These are phyloP conservation scores for Phytophthora uliginosa DNA, from an alignment of 352 stramenopile genomes.

Conservation along the genomic window DNA sequence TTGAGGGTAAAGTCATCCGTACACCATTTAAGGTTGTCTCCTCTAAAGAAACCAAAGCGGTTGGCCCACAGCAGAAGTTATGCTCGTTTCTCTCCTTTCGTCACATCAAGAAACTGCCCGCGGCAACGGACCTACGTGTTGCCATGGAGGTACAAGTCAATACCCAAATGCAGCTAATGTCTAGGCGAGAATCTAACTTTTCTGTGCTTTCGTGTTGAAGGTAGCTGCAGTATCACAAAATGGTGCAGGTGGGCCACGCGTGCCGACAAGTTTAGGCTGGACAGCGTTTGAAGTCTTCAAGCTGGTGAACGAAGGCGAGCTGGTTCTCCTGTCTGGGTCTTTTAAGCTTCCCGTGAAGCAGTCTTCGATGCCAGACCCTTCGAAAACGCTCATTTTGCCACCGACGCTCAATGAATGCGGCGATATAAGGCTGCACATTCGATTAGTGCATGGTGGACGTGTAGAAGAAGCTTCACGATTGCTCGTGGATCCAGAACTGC, in stretches of 20 bases:
- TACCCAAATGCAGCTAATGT: background rate
- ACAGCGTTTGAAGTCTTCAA: slow-evolving; percentile 51
- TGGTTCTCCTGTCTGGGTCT: slow-evolving; percentile 32
- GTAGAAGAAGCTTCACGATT: slow-evolving; percentile 39
- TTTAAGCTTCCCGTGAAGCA: slow-evolving; percentile 55
- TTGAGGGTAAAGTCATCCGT: slow-evolving; percentile 44
- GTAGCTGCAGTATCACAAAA: slow-evolving; percentile 27
- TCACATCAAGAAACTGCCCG: slow-evolving; percentile 43
- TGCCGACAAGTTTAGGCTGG: slow-evolving; percentile 53
- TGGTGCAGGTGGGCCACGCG: background rate
- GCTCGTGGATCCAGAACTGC: slow-evolving; percentile 44
- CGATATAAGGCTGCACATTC: slow-evolving; percentile 43
- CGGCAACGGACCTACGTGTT: slow-evolving; percentile 37
- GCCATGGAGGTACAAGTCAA: slow-evolving; percentile 49
- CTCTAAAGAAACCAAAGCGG: slow-evolving; percentile 39
- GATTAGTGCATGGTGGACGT: slow-evolving; percentile 41
- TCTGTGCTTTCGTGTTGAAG: slow-evolving; percentile 22
- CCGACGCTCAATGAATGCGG: slow-evolving; percentile 16
- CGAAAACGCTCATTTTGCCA: slow-evolving; percentile 35
- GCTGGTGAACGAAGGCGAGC: slow-evolving; percentile 4
- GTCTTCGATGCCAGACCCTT: slow-evolving; percentile 54
- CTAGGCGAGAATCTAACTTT: background rate
- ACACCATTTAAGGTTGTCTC: slow-evolving; percentile 55
- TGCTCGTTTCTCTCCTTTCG: slow-evolving; percentile 44
- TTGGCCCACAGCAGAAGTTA: slow-evolving; percentile 36